Evolutionary conservation across 306 rosid species (phyloP), one percentile per base, ranked within the genome.

Genomic region (Cicer arietinum): DNA sequence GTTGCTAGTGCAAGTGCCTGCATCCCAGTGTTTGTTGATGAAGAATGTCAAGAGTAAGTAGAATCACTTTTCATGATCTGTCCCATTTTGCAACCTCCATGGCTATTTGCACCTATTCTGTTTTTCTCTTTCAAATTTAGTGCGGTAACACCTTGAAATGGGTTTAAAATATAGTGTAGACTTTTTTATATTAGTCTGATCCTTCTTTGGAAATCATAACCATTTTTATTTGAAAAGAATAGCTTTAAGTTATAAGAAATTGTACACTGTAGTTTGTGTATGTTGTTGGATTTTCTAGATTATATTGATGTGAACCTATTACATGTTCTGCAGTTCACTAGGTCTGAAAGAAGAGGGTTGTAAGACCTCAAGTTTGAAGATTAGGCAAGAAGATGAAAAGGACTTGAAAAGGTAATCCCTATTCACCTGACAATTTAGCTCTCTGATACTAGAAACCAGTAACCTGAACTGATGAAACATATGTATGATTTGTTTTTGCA

Each of bases 21-120:
- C 57, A 87, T 94, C 60, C 96, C 90, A 11, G 97, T 94, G 64
- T 94, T 90, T 80, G 86, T 94, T 6, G 98, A 94, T 47, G 96
- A 91, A 84, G 93, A 88, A 47, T 87, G 88, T 78, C 87, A 82
- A 68, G 88, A 74, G 98, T 94, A 81, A 88, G 98, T 84, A 30
- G 50, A 66, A 74, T 69, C 67, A 63, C 48, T 7, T 46, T 59
- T 8, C 66, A 6, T 41, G 14, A 39, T 59, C n/a, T 56, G 62
- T 59, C 22, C 47, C 11, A 10, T 46, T 44, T 48, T 18, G 54
- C 60, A 48, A 35, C 65, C 14, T 51, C 50, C 48, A 60, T 16
- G 64, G 16, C 66, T 40, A 42, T 74, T 13, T 61, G 48, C 71
- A 48, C 50, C 76, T 47, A 60, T 13, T 58, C 57, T 58, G n/a